These are phyloP conservation scores for Chenopodium quinoa DNA, from an alignment of 148 eudicot genomes.

Conservation along the genomic window DNA sequence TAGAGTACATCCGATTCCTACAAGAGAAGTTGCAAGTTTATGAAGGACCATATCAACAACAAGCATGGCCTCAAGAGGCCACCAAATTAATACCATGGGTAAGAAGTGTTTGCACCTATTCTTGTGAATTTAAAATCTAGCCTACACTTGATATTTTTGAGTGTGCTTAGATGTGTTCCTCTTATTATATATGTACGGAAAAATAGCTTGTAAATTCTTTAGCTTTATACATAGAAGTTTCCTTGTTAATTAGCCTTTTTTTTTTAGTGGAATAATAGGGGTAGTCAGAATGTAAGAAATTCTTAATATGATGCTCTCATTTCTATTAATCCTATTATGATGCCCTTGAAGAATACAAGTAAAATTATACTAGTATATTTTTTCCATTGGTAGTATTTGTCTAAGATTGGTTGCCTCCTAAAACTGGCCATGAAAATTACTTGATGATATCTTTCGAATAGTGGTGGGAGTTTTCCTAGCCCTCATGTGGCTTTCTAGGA, in stretches of 20 bases:
- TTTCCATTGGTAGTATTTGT: too few relatives aligned
- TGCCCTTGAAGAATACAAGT: not conserved
- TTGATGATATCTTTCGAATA: too few relatives aligned
- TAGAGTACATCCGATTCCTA: slow-evolving; percentile 77
- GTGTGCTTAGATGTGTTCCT: not conserved
- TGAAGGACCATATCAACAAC: slow-evolving; percentile 77
- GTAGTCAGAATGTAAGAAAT: not conserved
- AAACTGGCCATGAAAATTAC: too few relatives aligned
- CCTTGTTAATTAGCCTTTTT: not conserved
- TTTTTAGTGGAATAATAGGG: not conserved
- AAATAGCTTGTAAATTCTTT: not conserved
- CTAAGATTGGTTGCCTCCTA: too few relatives aligned
- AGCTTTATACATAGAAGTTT: not conserved
- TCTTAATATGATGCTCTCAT: not conserved
- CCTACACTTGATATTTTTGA: not conserved
- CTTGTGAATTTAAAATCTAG: not conserved
- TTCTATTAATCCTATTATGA: not conserved
- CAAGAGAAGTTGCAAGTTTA: slow-evolving; percentile 72
- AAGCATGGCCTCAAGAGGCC: slow-evolving; percentile 70
- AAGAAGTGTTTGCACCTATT: slow-evolving; percentile 21
- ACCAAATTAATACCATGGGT: slow-evolving; percentile 77
- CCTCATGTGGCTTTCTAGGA: too few relatives aligned
- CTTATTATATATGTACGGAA: not conserved
- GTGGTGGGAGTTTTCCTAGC: too few relatives aligned
- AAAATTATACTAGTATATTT: too few relatives aligned